These are phyloP conservation scores for Onygenales sp. DNA, from an alignment of 2,329 filamentous ascomycete species.

Conservation along the genomic window DNA sequence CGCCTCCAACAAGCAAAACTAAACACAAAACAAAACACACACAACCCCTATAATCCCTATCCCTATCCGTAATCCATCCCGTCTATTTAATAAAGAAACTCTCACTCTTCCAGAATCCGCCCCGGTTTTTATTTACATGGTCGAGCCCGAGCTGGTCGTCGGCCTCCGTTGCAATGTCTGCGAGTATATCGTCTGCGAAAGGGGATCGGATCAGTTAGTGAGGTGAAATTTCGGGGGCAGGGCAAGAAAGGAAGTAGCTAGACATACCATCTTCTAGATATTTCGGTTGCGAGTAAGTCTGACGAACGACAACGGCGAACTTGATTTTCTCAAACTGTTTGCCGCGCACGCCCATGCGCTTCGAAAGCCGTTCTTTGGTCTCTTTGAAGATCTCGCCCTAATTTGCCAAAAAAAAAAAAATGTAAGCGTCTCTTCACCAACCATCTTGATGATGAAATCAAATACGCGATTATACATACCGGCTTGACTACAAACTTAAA, in stretches of 20 bases:
- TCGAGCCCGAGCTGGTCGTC: constrained; percentile 64
- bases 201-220: neutral
- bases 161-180: constrained; percentile 61
- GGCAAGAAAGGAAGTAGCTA: constrained; percentile 5
- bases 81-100: constrained; percentile 54
- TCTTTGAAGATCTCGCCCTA: constrained; percentile 80
- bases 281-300: constrained; percentile 64
- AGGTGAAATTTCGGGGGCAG: neutral
- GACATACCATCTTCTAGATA: constrained; percentile 79
- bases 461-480: constrained; percentile 39
- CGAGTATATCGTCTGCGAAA: constrained; percentile 34
- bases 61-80: neutral
- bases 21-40: neutral
- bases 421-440: too few species aligned
- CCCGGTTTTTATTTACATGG: constrained; percentile 53
- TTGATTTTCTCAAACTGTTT: constrained; percentile 99
- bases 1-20: neutral
- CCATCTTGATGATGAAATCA: neutral
- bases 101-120: constrained; percentile 51
- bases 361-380: constrained; percentile 88
- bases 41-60: neutral
- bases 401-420: neutral
- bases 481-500: constrained; percentile 83
- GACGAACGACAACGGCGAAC: constrained; percentile 69
- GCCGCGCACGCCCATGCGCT: constrained; percentile 87